These are phyloP conservation scores for Apophysomyces ossiformis DNA, from an alignment of 371 early-diverging fungal genomes.

Conservation along the genomic window DNA sequence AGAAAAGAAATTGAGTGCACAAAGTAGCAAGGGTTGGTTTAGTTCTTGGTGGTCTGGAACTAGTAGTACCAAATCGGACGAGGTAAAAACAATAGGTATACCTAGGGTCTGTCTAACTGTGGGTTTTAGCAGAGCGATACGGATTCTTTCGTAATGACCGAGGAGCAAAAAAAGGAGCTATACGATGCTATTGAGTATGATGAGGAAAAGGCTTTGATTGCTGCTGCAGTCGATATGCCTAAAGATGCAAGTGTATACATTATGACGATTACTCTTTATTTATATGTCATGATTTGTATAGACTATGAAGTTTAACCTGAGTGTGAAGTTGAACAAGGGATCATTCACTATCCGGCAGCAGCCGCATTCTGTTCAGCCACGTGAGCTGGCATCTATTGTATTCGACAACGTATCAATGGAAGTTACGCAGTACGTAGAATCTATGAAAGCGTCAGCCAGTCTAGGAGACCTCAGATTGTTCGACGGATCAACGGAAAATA, in stretches of 20 bases:
- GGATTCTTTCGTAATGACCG: constrained; percentile 56
- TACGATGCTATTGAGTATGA: constrained; percentile 97
- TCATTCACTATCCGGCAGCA: constrained; percentile 82
- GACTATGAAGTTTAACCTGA: constrained; percentile 69
- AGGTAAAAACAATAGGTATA: not conserved
- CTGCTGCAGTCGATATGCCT: constrained; percentile 73
- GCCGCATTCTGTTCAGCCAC: constrained; percentile 58
- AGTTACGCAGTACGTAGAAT: constrained; percentile 67
- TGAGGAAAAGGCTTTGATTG: constrained; percentile 70
- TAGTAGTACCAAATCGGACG: constrained; percentile 1
- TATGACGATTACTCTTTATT: no score
- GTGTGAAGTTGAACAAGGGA: constrained; percentile 80
- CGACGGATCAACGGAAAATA: constrained; percentile 78
- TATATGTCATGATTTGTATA: constrained; percentile 5
- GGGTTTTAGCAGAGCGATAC: constrained; percentile 26
- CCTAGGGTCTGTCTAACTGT: not conserved
- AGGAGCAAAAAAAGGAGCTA: constrained; percentile 83
- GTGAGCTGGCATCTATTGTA: constrained; percentile 65
- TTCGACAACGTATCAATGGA: constrained; percentile 68
- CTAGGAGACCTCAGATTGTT: constrained; percentile 79
- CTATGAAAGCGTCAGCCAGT: constrained; percentile 73
- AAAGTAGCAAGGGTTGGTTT: constrained; percentile 53
- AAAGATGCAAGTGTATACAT: constrained; percentile 63
- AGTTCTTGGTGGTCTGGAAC: constrained; percentile 71
- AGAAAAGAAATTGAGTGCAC: constrained; percentile 31